Conservation (phyloP, 176 grass and related monocot species). For the Zoysia pacifica region DNA sequence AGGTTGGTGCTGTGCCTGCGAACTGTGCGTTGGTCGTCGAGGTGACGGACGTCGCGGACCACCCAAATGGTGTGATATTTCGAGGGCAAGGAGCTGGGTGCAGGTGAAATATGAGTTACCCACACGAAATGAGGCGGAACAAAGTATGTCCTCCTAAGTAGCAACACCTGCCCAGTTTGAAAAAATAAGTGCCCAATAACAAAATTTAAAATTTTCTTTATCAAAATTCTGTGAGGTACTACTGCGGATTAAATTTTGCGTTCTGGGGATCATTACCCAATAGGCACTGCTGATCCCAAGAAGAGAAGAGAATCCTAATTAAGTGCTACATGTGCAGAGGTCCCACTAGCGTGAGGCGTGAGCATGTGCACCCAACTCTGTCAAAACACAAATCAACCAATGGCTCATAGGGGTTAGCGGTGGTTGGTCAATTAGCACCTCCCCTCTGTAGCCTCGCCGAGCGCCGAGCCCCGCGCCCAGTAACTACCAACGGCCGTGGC, state of each 20-base stretch:
- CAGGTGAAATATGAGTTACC: background rate
- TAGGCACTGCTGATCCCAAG: background rate
- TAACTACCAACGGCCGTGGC: conserved; percentile 42
- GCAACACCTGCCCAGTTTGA: background rate
- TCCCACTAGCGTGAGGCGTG: background rate
- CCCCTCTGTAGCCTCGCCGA: background rate
- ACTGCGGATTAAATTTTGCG: background rate
- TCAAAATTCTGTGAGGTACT: background rate
- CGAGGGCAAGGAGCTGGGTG: background rate
- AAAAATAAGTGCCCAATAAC: background rate
- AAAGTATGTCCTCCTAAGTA: too few species aligned
- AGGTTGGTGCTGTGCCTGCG: background rate
- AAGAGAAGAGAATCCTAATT: background rate
- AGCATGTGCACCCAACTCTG: background rate
- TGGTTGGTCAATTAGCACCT: background rate
- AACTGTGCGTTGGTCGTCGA: background rate
- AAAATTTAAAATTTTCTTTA: background rate
- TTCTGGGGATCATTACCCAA: background rate
- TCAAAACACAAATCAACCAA: background rate
- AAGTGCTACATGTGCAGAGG: background rate
- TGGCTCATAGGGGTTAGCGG: background rate
- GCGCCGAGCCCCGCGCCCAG: conserved; percentile 35
- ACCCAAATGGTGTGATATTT: background rate
- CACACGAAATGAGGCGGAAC: background rate
- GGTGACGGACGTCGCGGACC: background rate